These are phyloP conservation scores for Vachellia collinsii DNA, from an alignment of 306 rosid genomes.

Conservation along the genomic window DNA sequence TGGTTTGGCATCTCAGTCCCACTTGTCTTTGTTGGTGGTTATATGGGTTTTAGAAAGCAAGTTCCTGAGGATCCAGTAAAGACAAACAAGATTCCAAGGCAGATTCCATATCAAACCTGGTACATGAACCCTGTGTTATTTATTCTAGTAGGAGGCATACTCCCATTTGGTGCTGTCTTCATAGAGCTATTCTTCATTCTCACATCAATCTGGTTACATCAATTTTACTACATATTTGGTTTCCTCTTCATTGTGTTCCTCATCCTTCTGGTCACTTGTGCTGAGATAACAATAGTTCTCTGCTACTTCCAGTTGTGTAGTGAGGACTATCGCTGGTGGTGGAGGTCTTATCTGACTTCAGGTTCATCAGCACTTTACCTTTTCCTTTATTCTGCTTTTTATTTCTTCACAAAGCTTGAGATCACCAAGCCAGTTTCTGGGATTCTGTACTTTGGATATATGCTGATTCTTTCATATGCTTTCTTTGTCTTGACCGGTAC, in stretches of 20 bases:
- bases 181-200: slow-evolving; percentile 96
- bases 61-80: slow-evolving; percentile 75
- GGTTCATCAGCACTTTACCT: slow-evolving; percentile 5
- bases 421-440: slow-evolving; percentile 2
- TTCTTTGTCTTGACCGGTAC: not conserved
- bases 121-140: not conserved
- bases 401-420: slow-evolving; percentile 5
- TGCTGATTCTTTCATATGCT: not conserved
- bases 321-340: not conserved
- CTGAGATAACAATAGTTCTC: slow-evolving; percentile 89
- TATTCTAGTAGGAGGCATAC: slow-evolving; percentile 32
- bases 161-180: slow-evolving; percentile 93
- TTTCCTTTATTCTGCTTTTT: slow-evolving; percentile 5
- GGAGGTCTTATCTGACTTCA: slow-evolving; percentile 8
- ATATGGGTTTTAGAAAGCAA: slow-evolving; percentile 69
- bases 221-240: slow-evolving; percentile 83
- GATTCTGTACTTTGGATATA: not conserved
- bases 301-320: slow-evolving; percentile 82
- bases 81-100: slow-evolving; percentile 84
- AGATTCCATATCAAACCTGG: slow-evolving; percentile 71
- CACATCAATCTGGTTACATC: slow-evolving; percentile 94
- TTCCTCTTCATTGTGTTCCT: slow-evolving; percentile 85
- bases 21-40: slow-evolving; percentile 72
- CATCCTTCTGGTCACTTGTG: slow-evolving; percentile 86
- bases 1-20: slow-evolving; percentile 99